Evolutionary conservation across 2,329 filamentous ascomycete species (phyloP).

Genomic region (Fusarium incarnatum): DNA sequence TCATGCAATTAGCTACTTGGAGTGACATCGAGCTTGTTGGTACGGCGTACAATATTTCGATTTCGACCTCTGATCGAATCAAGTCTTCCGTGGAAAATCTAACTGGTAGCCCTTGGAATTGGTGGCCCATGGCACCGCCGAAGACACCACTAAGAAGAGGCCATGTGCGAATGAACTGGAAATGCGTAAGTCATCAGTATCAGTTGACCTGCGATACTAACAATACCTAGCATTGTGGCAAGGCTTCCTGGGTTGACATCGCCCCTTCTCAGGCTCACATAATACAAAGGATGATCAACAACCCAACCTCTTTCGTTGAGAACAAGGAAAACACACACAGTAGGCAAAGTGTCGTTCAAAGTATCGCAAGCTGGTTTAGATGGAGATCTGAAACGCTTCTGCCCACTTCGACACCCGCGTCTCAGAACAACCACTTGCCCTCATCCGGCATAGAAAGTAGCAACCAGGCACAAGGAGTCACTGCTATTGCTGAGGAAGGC

Average conservation of each 20-base stretch:
- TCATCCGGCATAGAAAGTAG: neutral
- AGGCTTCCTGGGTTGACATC: neutral
- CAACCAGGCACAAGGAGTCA: neutral
- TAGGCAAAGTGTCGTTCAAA: neutral
- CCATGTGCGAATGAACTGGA: slow-evolving; percentile 5
- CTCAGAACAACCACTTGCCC: neutral
- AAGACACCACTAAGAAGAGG: neutral
- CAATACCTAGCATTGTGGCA: slow-evolving; percentile 2
- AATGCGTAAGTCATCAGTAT: neutral
- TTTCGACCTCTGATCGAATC: neutral
- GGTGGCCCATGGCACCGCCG: slow-evolving; percentile 1
- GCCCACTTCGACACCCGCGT: neutral
- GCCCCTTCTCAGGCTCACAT: neutral
- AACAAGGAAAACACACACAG: neutral
- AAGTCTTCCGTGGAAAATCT: neutral
- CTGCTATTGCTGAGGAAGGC: neutral
- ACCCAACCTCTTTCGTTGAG: neutral
- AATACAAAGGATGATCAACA: neutral
- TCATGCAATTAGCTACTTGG: slow-evolving; percentile 4
- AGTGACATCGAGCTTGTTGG: neutral
- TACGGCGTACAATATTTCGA: neutral
- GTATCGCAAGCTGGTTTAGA: neutral
- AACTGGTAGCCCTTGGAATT: slow-evolving; percentile 11
- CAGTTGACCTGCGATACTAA: neutral
- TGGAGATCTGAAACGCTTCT: slow-evolving; percentile 2